Percentiles rank a stretch among this genome's conserved stretches.
These are phyloP conservation scores for Pterulicium gracile DNA, from an alignment of 1,284 basidiomycete genomes.

Conservation along the genomic window DNA sequence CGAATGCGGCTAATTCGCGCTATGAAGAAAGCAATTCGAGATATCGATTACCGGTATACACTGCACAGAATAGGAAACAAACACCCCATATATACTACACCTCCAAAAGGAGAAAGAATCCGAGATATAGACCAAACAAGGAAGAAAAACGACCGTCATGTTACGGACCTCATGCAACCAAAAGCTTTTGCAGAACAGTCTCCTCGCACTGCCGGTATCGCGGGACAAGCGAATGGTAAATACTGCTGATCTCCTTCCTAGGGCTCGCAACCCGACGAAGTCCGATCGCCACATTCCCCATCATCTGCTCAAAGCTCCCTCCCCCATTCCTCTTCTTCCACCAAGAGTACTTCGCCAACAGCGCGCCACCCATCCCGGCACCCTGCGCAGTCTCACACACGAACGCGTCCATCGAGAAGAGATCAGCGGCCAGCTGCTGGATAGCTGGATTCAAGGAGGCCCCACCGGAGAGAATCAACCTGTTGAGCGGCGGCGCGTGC, in stretches of 20 bases:
- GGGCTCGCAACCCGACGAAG: slow-evolving; percentile 54
- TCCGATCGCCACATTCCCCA: slow-evolving; percentile 31
- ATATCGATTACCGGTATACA: no score
- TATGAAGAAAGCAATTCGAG: no score
- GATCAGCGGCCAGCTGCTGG: slow-evolving; percentile 67
- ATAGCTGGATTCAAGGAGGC: slow-evolving; percentile 70
- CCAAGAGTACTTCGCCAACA: slow-evolving; percentile 62
- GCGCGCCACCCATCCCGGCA: slow-evolving; percentile 59
- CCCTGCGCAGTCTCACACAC: slow-evolving; percentile 58
- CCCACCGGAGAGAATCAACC: slow-evolving; percentile 75
- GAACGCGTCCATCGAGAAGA: slow-evolving; percentile 67
- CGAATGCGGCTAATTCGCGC: no score
- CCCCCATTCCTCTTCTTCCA: slow-evolving; percentile 39
- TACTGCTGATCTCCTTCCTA: slow-evolving; percentile 23
- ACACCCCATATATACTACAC: no score
- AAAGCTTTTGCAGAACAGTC: slow-evolving; percentile 20
- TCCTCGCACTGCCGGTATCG: slow-evolving; percentile 38
- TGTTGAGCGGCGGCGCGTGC: slow-evolving; percentile 44
- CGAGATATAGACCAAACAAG: no score
- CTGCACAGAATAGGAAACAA: no score
- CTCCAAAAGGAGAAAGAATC: no score
- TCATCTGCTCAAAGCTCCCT: slow-evolving; percentile 60
- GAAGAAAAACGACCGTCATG: no score
- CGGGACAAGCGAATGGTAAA: slow-evolving; percentile 31
- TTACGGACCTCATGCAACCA: no score